Base-by-base conservation (phyloP, 352 stramenopile genomes). In the Aphanomyces cochlioides region DNA sequence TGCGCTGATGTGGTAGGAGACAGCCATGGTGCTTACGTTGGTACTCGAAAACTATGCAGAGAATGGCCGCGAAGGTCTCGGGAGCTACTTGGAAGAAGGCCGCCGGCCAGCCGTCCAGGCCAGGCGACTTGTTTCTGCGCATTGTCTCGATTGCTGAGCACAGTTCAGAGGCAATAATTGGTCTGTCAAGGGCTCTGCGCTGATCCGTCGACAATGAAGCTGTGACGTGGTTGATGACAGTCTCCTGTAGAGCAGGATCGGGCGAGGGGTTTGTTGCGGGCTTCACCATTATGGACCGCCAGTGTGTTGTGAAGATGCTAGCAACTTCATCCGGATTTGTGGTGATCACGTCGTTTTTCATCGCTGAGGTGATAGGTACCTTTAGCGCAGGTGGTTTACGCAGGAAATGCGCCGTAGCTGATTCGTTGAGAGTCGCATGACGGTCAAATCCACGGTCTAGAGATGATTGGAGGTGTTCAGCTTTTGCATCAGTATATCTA, bases 31-130 rank as follows among this genome's bases (percentile, higher is more conserved):
- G 34, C 7, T 19, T 41, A 3, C n/a, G 38, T 13, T 65, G 34
- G 5, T 65, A 65, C 12, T 47, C 50, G 39, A 65, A 65, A 8
- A 65, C 38, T 7, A 65, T 12, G 7, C 47, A 40, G 37, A 65
- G 36, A 3, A 65, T 7, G 28, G 38, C 54, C n/a, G 54, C 7
- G 3, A 61, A 61, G 5, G 41, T 13, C 34, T 61, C 7, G 19
- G 57, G 57, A 6, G 38, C 57, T 0, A 48, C 8, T 19, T 65
- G 57, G 39, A 65, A 65, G 38, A 50, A 65, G 8, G 5, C 57
- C 7, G 8, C 57, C 1, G 57, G 28, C 57, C 57, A 65, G 7
- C 57, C 57, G 19, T 65, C 57, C 15, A 40, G 38, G 4, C 57
- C 57, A 19, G 21, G 57, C 36, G 57, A 65, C 57, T 65, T 65